Percentiles rank a stretch among this genome's conserved stretches.
Conservation (phyloP, 768 basidiomycete genomes). For the Termitomyces titanicus region DNA sequence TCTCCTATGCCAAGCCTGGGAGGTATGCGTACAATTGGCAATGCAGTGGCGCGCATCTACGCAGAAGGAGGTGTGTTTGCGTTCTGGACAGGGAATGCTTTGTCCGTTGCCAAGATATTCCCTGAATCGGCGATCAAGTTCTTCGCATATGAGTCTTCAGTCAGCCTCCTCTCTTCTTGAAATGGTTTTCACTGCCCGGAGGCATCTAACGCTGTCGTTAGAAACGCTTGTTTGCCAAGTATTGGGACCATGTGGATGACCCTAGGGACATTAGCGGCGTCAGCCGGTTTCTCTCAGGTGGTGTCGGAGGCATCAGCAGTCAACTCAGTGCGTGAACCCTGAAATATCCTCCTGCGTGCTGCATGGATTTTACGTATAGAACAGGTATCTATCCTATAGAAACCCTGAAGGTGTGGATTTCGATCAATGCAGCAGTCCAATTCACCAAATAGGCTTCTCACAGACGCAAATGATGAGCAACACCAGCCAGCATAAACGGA, state of each 20-base stretch:
- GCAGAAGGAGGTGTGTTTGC: slow-evolving; percentile 83
- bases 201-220: slow-evolving; percentile 25
- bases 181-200: neutral
- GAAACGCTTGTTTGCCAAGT: slow-evolving; percentile 93
- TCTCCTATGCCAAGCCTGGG: slow-evolving; percentile 40
- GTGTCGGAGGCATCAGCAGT: slow-evolving; percentile 91
- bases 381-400: slow-evolving; percentile 95
- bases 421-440: slow-evolving; percentile 3
- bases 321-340: slow-evolving; percentile 68
- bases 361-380: slow-evolving; percentile 16
- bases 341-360: slow-evolving; percentile 4
- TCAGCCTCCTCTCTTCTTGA: slow-evolving; percentile 33
- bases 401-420: slow-evolving; percentile 72
- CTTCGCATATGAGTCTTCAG: slow-evolving; percentile 90
- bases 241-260: slow-evolving; percentile 91
- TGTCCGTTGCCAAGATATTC: slow-evolving; percentile 94
- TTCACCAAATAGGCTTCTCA: slow-evolving; percentile 1
- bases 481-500: slow-evolving; percentile 54
- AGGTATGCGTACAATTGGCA: slow-evolving; percentile 61
- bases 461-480: slow-evolving; percentile 97
- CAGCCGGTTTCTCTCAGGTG: slow-evolving; percentile 93
- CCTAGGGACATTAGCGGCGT: slow-evolving; percentile 83
- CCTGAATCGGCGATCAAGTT: slow-evolving; percentile 99
- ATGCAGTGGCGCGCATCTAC: slow-evolving; percentile 80
- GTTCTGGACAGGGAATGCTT: slow-evolving; percentile 97